Base-by-base conservation (phyloP, 75 land plant species). In the Adiantum capillusveneris region DNA sequence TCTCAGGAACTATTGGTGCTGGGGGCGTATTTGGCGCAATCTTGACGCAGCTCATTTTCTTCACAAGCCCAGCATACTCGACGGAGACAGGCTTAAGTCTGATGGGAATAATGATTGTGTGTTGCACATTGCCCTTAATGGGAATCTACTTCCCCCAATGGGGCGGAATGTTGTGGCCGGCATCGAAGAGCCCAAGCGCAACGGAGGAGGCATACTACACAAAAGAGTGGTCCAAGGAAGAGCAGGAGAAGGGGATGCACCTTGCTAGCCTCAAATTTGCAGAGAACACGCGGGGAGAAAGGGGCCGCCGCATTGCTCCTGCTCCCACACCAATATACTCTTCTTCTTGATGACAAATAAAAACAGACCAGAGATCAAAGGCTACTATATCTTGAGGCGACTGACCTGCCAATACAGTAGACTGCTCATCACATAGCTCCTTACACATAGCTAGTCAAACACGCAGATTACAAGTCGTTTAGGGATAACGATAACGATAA, bases 11-110 rank as follows among this genome's bases (percentile, higher is more conserved):
- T 43, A 77, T 83, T 0, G 90, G 93, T 1, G 83, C 79, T 1
- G 93, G 90, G 2, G 93, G 93, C 0, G 82, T 72, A 30, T 42
- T 85, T 41, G 93, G 93, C 9, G 43, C 86, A 0, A 78, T 79
- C 17, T 25, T 85, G 29, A 82, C 90, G 0, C 90, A 88, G 61
- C 22, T 77, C 6, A 30, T 80, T 17, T 84, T 88, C 69, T 88
- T 88, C 73, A 72, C 79, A 3, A 63, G 67, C 42, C 37, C 82
- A 2, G 66, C 53, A 20, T 76, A 77, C 68, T 57, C 78, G 0
- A 82, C 83, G 0, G 73, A 64, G 21, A 52, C 24, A 0, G 89
- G 92, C 0, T 60, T 87, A n/a, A 57, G 52, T 1, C 54, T 62
- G 26, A 87, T 87, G 50, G 50, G 50, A 3, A 21, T 46, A 21